Base-by-base conservation (phyloP, 495 filamentous ascomycete species). In the Aspergillus avenaceus region DNA sequence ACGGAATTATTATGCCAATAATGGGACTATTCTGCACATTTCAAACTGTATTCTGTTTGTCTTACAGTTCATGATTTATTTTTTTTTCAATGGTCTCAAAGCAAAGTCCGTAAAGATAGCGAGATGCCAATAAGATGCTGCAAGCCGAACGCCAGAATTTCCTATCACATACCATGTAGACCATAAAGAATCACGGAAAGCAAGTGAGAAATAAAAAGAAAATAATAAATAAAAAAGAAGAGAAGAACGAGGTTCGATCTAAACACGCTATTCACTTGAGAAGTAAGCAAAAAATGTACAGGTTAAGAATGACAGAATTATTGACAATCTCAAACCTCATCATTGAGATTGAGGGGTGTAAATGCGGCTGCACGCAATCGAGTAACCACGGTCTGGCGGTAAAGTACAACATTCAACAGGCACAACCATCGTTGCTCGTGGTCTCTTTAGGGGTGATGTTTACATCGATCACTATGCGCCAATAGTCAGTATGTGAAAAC, bases 401-500 rank as follows among this genome's bases (percentile, higher is more conserved):
- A 47, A 43, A 49, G 28, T 40, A 55, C 38, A 47, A 50, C 37
- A 42, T 41, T 71, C 79, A 96, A 69, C 90, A 96, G 41, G 86
- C 79, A 67, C 90, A 95, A 52, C 88, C 84, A 47, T 95, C 86
- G 65, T 91, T 88, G 59, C 73, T 79, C 50, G 82, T 72, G 38
- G 80, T 78, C 55, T 85, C 78, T 56, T 80, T 81, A 46, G 82
- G 81, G 57, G 84, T 91, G 58, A 92, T 95, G 61, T 91, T 92
- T 55, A 97, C 91, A 72, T 97, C 90, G 62, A 96, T 95, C 89
- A 92, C 88, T 92, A 54, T 12, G 37, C 47, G 40, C 46, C 27
- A 54, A 19, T 24, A 37, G 54, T 69, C 11, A 65, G 62, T 36
- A 56, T 31, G 3, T 16, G 34, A 14, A 47, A 22, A 3, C n/a